Evolutionary conservation across 805 yeast genomes (phyloP).

Genomic region (Lachancea cidri): DNA sequence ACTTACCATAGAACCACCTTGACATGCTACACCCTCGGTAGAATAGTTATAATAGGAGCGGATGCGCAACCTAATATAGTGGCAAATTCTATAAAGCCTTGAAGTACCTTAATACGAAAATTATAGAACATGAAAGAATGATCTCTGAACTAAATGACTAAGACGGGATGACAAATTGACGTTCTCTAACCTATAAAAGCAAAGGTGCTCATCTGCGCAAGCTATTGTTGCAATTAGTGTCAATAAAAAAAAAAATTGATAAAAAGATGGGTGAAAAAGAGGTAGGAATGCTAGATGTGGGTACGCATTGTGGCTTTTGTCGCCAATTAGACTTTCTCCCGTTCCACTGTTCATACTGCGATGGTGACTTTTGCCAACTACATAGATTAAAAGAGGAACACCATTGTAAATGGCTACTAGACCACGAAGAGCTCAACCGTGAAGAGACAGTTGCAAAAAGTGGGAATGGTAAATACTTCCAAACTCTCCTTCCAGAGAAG

Average conservation of each 20-base stretch:
- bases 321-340: constrained; percentile 32
- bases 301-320: constrained; percentile 31
- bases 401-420: constrained; percentile 20
- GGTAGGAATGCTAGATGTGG: constrained; percentile 34
- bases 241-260: neutral
- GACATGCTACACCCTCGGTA: no score
- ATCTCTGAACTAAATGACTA: neutral
- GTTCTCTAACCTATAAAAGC: neutral
- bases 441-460: constrained; percentile 3
- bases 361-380: constrained; percentile 26
- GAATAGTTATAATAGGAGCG: no score
- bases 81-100: no score
- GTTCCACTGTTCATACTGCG: constrained; percentile 28
- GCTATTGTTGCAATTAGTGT: no score
- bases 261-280: constrained; percentile 13
- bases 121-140: neutral
- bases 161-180: neutral
- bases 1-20: no score
- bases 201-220: no score
- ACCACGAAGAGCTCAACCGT: constrained; percentile 2
- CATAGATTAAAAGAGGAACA: constrained; percentile 28
- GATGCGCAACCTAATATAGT: no score
- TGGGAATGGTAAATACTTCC: constrained; percentile 21
- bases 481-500: constrained; percentile 28
- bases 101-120: neutral